A percentile compares a stretch with the other conserved stretches of the same genome.
Evolutionary conservation across 2,329 filamentous ascomycete genomes (phyloP).

Genomic region (Dactylellina cionopaga): DNA sequence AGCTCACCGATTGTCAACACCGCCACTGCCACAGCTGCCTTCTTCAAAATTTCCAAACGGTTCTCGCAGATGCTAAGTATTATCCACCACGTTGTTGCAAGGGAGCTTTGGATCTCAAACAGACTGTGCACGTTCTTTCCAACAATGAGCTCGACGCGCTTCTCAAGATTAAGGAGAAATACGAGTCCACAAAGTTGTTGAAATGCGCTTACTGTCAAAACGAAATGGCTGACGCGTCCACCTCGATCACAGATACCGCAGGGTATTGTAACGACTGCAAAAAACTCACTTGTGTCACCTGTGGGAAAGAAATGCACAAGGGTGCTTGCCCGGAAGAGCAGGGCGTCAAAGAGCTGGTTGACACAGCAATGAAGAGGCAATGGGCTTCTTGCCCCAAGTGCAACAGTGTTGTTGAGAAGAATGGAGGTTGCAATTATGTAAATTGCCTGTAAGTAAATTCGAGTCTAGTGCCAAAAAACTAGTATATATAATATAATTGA

Average conservation of each 20-base stretch:
- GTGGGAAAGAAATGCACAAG: constrained; percentile 26
- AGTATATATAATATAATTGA: not conserved
- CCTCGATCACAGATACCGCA: not conserved
- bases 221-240: not conserved
- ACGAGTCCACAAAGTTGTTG: constrained; percentile 14
- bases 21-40: constrained; percentile 23
- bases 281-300: constrained; percentile 23
- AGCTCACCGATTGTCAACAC: not conserved
- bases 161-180: not conserved
- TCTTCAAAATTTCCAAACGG: constrained; percentile 4
- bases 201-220: constrained; percentile 19
- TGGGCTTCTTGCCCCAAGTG: constrained; percentile 30
- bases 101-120: constrained; percentile 2
- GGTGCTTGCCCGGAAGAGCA: constrained; percentile 14
- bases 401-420: constrained; percentile 5
- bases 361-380: not conserved
- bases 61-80: not conserved
- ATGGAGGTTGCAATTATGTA: constrained; percentile 24
- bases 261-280: constrained; percentile 17
- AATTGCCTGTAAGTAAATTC: constrained; percentile 20
- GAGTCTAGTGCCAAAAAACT: not conserved
- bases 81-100: constrained; percentile 38
- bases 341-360: not conserved
- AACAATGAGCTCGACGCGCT: constrained; percentile 1
- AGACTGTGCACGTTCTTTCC: constrained; percentile 8